phyloP scores from a whole-genome alignment of 805 yeast species.

The Hermanozyma aechmeae region DNA sequence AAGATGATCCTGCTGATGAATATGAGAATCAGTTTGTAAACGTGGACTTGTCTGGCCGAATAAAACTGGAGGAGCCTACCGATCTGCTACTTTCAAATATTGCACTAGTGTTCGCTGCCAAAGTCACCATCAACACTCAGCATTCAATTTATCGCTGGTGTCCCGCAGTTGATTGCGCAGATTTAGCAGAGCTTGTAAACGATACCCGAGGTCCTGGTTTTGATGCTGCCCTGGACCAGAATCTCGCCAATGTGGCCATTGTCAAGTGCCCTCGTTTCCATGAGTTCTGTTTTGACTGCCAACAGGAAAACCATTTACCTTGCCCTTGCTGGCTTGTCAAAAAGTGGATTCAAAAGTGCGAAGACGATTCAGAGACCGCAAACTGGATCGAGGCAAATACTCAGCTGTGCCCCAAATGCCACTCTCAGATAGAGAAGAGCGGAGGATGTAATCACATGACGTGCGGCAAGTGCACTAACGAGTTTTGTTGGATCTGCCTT shows the following conservation, averaged over 20 bases:
- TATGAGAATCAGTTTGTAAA: constrained; percentile 5
- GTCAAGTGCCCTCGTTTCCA: constrained; percentile 63
- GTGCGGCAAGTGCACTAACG: constrained; percentile 65
- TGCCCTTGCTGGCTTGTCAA: constrained; percentile 65
- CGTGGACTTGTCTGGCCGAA: constrained; percentile 1
- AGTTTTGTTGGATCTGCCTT: constrained; percentile 92
- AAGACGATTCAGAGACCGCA: constrained; percentile 80
- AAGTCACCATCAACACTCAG: constrained; percentile 5
- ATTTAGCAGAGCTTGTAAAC: constrained; percentile 35
- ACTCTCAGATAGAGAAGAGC: constrained; percentile 73
- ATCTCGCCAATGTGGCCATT: constrained; percentile 40
- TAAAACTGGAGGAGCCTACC: no score
- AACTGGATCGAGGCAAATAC: constrained; percentile 85
- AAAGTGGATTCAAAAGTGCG: constrained; percentile 70
- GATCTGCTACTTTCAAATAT: no score
- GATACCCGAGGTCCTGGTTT: background rate
- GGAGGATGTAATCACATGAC: constrained; percentile 98
- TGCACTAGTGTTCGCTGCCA: constrained; percentile 4
- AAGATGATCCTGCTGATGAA: constrained; percentile 1
- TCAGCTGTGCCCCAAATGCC: constrained; percentile 78
- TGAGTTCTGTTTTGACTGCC: constrained; percentile 72
- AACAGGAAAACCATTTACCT: constrained; percentile 71
- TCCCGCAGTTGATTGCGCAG: constrained; percentile 73
- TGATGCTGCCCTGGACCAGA: constrained; percentile 4
- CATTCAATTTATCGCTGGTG: constrained; percentile 58